phyloP scores from a whole-genome alignment of 176 grass and related monocot species.

The Cocos nucifera region DNA sequence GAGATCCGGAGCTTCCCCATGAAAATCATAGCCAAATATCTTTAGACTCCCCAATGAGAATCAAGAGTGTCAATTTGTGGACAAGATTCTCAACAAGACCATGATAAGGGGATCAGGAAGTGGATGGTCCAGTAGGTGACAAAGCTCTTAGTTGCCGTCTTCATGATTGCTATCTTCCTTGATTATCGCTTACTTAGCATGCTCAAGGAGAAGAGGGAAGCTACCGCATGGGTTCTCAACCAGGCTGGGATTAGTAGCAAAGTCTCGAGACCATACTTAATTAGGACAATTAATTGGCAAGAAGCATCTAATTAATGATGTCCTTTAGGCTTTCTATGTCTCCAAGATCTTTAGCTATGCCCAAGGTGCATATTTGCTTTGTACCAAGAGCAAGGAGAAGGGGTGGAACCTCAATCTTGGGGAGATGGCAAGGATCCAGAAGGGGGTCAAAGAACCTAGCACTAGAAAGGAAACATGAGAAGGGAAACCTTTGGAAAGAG shows the following conservation, averaged over 20 bases:
- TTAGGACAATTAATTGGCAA: constrained; percentile 34
- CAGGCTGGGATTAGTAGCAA: constrained; percentile 56
- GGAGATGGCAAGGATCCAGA: constrained; percentile 82
- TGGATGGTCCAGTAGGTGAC: constrained; percentile 88
- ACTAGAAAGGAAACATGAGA: no score
- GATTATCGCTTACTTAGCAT: constrained; percentile 58
- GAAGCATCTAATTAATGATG: constrained; percentile 50
- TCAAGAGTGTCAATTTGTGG: constrained; percentile 33
- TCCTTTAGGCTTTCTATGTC: constrained; percentile 56
- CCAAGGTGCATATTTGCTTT: constrained; percentile 80
- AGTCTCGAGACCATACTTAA: background rate
- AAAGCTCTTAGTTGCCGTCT: constrained; percentile 63
- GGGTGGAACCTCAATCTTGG: constrained; percentile 77
- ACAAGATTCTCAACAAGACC: constrained; percentile 89
- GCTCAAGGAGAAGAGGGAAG: constrained; percentile 79
- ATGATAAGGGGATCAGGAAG: constrained; percentile 89
- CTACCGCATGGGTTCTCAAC: constrained; percentile 39
- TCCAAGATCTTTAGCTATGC: constrained; percentile 97
- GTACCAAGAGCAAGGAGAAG: constrained; percentile 64
- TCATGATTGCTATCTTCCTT: constrained; percentile 56
- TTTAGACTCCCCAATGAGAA: constrained; percentile 50
- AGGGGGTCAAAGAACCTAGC: constrained; percentile 21
- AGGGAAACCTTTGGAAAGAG: no score
- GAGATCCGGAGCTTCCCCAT: constrained; percentile 88
- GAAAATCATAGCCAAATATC: constrained; percentile 63